Evolutionary conservation across 805 yeast species (phyloP).

Genomic region (Ogataea henricii): DNA sequence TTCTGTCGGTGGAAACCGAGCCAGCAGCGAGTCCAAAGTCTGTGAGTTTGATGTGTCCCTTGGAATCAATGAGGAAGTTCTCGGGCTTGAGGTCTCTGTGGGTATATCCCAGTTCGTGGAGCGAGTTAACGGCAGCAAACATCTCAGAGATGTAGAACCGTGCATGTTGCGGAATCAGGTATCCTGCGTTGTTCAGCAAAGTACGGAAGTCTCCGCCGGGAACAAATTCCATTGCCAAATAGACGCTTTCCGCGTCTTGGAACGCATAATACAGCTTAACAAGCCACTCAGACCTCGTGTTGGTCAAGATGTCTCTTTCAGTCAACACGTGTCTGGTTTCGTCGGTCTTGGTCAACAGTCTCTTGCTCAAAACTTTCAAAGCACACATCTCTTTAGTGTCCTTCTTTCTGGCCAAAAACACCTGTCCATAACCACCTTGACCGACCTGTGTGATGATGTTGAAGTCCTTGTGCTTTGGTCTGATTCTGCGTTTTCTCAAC

Average conservation of each 20-base stretch:
- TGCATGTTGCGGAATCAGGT: slow-evolving; percentile 90
- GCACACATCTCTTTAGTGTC: slow-evolving; percentile 97
- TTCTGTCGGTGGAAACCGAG: slow-evolving; percentile 86
- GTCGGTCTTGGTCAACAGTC: slow-evolving; percentile 80
- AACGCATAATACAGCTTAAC: slow-evolving; percentile 92
- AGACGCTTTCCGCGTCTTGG: slow-evolving; percentile 88
- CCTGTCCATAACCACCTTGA: slow-evolving; percentile 99
- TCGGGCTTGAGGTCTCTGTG: slow-evolving; percentile 97
- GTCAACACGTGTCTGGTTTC: slow-evolving; percentile 95
- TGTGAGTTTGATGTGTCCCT: slow-evolving; percentile 90
- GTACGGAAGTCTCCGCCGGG: slow-evolving; percentile 99
- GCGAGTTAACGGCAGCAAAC: slow-evolving; percentile 92
- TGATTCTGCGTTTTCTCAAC: slow-evolving; percentile 83
- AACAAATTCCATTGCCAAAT: slow-evolving; percentile 98
- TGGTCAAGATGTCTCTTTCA: slow-evolving; percentile 95
- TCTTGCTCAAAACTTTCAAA: slow-evolving; percentile 85
- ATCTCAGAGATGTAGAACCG: slow-evolving; percentile 93
- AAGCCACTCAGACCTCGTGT: slow-evolving; percentile 93
- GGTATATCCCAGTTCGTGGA: slow-evolving; percentile 93
- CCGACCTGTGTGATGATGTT: slow-evolving; percentile 98
- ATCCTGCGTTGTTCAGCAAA: slow-evolving; percentile 87
- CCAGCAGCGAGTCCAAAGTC: slow-evolving; percentile 99
- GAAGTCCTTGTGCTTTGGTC: slow-evolving; percentile 93
- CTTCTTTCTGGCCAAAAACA: slow-evolving; percentile 89
- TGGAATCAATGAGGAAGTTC: slow-evolving; percentile 83